Evolutionary conservation across 129 eudicot genomes (phyloP).

Genomic region (Artemisia annua): DNA sequence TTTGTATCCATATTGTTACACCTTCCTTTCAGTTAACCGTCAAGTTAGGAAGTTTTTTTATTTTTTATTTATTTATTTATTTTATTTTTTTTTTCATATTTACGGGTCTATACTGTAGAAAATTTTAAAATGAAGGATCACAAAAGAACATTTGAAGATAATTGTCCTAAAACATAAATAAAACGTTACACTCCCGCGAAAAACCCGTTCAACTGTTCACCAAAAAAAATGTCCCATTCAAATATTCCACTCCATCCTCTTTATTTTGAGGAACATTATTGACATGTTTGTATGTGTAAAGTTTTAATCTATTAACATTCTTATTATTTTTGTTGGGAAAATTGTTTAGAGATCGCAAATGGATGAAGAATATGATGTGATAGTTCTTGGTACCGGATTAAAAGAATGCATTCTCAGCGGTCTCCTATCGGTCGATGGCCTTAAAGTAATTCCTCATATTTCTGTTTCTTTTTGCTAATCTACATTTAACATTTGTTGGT

Average conservation of each 20-base stretch:
- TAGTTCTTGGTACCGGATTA: conserved; percentile 79
- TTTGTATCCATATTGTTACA: not conserved
- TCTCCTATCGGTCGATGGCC: conserved; percentile 81
- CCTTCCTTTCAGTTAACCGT: not conserved
- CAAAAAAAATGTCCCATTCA: conserved; percentile 27
- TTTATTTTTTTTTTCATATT: not conserved
- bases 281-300: not conserved
- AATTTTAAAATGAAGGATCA: not conserved
- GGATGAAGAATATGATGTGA: conserved; percentile 83
- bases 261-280: conserved; percentile 26
- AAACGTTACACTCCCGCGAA: conserved; percentile 34
- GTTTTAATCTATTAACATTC: conserved; percentile 1
- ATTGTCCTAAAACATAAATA: not conserved
- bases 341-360: conserved; percentile 22
- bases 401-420: conserved; percentile 89
- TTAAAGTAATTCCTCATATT: conserved; percentile 43
- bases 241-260: conserved; percentile 22
- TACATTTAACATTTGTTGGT: not conserved
- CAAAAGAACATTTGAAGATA: not conserved
- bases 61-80: too few relatives aligned
- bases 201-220: conserved; percentile 39
- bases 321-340: not conserved
- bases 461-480: not conserved
- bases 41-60: too few relatives aligned
- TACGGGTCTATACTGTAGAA: not conserved